Evolutionary conservation across 116 monocot genomes (phyloP).

Genomic region (Phalaenopsis hybrid): DNA sequence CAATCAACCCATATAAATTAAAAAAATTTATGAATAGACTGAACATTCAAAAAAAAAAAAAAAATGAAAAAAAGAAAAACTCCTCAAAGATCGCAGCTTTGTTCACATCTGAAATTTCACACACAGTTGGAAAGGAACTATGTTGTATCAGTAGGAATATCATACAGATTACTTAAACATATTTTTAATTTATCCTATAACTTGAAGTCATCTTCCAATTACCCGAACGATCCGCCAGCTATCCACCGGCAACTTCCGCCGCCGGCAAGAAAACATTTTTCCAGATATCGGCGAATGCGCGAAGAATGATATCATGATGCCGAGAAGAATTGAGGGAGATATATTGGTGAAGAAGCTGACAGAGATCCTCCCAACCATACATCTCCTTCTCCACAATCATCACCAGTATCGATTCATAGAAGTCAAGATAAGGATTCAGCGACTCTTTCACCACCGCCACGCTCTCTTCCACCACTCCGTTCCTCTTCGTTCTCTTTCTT

Average conservation of each 20-base stretch:
- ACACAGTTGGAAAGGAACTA: too few relatives aligned
- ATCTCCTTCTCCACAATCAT: conserved; percentile 15
- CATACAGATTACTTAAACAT: too few relatives aligned
- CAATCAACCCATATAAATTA: too few relatives aligned
- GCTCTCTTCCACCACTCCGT: background rate
- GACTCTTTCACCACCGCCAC: conserved; percentile 6
- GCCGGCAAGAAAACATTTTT: background rate
- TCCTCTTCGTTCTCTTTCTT: background rate
- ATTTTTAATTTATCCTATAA: too few relatives aligned
- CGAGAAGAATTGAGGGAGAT: conserved; percentile 7
- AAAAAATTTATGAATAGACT: too few relatives aligned
- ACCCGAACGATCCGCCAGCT: background rate
- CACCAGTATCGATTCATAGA: conserved; percentile 7
- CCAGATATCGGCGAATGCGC: conserved; percentile 7
- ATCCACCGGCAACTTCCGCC: too few relatives aligned
- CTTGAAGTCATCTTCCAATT: background rate
- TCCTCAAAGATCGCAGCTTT: too few relatives aligned
- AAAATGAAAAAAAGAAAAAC: too few relatives aligned
- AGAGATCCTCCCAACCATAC: conserved; percentile 9
- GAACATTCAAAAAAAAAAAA: too few relatives aligned
- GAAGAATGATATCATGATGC: conserved; percentile 7
- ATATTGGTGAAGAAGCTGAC: conserved; percentile 4
- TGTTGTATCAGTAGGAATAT: too few relatives aligned
- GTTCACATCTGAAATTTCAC: too few relatives aligned
- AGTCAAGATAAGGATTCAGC: conserved; percentile 6